These are phyloP conservation scores for Ulvella scutata DNA, from an alignment of 139 green algal species.

Conservation along the genomic window DNA sequence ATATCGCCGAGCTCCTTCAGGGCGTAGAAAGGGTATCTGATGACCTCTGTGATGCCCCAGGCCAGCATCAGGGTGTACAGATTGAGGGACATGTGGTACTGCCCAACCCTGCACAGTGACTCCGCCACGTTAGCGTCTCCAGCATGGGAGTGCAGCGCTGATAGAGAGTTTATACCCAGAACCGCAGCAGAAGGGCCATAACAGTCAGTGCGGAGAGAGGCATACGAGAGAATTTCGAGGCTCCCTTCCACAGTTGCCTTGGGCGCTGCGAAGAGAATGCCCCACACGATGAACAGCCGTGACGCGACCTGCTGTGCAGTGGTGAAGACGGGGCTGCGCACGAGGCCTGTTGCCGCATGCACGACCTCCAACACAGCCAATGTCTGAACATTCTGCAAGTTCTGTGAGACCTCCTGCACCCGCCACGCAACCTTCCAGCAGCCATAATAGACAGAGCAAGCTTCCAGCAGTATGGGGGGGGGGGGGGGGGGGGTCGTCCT, in stretches of 20 bases:
- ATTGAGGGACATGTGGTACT: slow-evolving; percentile 27
- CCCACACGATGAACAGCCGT: slow-evolving; percentile 71
- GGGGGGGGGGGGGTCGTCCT: neutral
- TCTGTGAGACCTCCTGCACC: slow-evolving; percentile 37
- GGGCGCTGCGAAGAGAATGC: slow-evolving; percentile 33
- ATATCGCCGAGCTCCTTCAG: slow-evolving; percentile 44
- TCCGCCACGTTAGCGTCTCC: slow-evolving; percentile 1
- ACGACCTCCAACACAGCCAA: slow-evolving; percentile 74
- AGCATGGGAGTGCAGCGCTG: slow-evolving; percentile 1
- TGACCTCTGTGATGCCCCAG: slow-evolving; percentile 77
- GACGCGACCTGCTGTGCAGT: slow-evolving; percentile 75
- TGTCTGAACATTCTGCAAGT: slow-evolving; percentile 70
- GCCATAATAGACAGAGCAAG: neutral
- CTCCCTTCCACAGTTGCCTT: neutral
- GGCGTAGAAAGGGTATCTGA: slow-evolving; percentile 83
- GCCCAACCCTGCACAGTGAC: slow-evolving; percentile 6
- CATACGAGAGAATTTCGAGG: slow-evolving; percentile 2
- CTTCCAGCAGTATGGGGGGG: neutral
- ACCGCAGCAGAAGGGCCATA: neutral
- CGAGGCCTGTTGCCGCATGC: slow-evolving; percentile 61
- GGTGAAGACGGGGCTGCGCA: slow-evolving; percentile 62
- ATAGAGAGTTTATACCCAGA: neutral
- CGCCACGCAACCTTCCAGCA: neutral
- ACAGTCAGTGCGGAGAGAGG: neutral
- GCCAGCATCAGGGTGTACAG: slow-evolving; percentile 58